Evolutionary conservation across 2,329 filamentous ascomycete genomes (phyloP).

Genomic region (Beauveria scarabaeidicola): DNA sequence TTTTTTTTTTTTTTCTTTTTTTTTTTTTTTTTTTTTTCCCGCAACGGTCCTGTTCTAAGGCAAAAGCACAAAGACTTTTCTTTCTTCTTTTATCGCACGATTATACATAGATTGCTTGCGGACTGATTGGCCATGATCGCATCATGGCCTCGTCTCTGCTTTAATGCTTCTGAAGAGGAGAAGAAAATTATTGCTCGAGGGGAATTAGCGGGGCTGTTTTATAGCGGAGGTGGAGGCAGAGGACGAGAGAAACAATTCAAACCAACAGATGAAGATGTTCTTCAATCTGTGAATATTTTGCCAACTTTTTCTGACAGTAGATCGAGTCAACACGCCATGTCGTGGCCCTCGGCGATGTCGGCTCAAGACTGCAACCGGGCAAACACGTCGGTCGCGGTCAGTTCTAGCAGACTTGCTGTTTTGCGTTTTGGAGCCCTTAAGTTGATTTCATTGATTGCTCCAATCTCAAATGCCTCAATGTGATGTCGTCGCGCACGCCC

Average conservation of each 20-base stretch:
- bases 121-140: conserved; percentile 14
- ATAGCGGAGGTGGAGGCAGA: neutral
- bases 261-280: neutral
- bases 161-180: conserved; percentile 23
- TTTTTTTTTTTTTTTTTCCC: too few species aligned
- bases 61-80: conserved; percentile 29
- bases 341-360: neutral
- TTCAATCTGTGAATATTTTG: conserved; percentile 1
- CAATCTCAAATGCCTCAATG: neutral
- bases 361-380: neutral
- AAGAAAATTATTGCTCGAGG: conserved; percentile 16
- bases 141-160: conserved; percentile 13
- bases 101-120: conserved; percentile 33
- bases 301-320: neutral
- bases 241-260: neutral
- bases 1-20: too few species aligned
- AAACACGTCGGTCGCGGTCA: neutral
- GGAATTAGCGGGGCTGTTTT: conserved; percentile 9
- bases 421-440: neutral
- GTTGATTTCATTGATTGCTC: neutral
- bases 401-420: neutral
- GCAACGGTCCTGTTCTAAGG: conserved; percentile 23
- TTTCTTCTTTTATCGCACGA: conserved; percentile 30
- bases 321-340: neutral
- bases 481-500: neutral